Base-by-base conservation (phyloP, 257 asterid species). In the Nicotiana knightiana region DNA sequence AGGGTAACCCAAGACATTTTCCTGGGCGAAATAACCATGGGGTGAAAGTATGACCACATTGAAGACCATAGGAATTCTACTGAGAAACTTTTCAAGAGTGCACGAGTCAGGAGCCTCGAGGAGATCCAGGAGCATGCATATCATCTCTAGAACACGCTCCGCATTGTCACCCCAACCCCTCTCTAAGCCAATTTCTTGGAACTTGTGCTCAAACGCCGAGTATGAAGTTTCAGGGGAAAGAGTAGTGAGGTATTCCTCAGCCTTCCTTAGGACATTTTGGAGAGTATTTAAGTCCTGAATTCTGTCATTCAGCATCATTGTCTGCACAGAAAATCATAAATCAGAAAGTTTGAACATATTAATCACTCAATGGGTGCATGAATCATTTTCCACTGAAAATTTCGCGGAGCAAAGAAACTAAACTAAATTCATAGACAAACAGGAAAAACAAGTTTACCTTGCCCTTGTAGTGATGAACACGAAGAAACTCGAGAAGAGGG, bases 1-100 rank as follows among this genome's bases (percentile, higher is more conserved):
- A 0, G 99, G 99, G 76, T 92, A 96, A 4, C 99, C 99, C 84
- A 96, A 86, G 39, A 96, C 99, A 79, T 96, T 96, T 85, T 96
- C 99, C 83, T 96, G 99, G 64, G 99, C 99, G 81, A 96, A 96
- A 93, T 96, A 96, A 53, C 99, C 98, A 58, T 96, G 99, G 3
- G 98, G 99, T 1, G 98, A 93, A 65, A 96, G 98, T 51, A 96
- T 96, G 33, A 96, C 98, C 2, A 96, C 97, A n/a, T 94, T 96
- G 91, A 96, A 94, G 63, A 96, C 98, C 99, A 93, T 94, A 0
- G 99, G 99, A 39, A 96, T 91, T 71, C 91, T 90, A 1, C 98
- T 92, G 0, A 96, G 93, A 87, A 96, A 96, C 62, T 84, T 96
- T 93, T 96, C 92, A 1, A 96, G 98, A 0, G 98, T 94, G 87